Evolutionary conservation across 768 basidiomycete species (phyloP).

Genomic region (Lyophyllum semitale): DNA sequence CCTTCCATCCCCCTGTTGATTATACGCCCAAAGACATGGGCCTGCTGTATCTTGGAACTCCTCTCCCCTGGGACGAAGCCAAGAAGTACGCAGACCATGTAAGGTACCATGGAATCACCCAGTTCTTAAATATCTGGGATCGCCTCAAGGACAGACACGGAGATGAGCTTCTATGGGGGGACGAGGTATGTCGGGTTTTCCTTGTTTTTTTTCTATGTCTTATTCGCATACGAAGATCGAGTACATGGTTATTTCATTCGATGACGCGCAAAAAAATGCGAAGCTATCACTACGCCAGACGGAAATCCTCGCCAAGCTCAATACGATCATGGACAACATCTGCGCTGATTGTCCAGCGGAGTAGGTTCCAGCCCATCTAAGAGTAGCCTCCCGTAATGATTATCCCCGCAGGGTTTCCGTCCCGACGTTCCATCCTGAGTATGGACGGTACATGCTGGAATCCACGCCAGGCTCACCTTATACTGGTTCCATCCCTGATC

Average conservation of each 20-base stretch:
- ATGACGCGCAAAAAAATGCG: constrained; percentile 77
- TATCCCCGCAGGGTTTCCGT: constrained; percentile 60
- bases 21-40: constrained; percentile 61
- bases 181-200: constrained; percentile 72
- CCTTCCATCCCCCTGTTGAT: not conserved
- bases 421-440: constrained; percentile 96
- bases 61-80: constrained; percentile 88
- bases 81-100: constrained; percentile 89
- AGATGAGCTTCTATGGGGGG: constrained; percentile 95
- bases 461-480: constrained; percentile 97
- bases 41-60: constrained; percentile 89
- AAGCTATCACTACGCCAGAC: constrained; percentile 92
- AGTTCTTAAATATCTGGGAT: constrained; percentile 94
- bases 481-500: constrained; percentile 81
- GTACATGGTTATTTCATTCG: constrained; percentile 91
- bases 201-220: constrained; percentile 2
- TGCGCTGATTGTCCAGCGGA: constrained; percentile 57
- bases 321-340: constrained; percentile 66
- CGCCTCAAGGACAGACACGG: constrained; percentile 87
- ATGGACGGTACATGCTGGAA: constrained; percentile 98
- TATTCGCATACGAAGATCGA: constrained; percentile 65
- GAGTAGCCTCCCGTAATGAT: constrained; percentile 1
- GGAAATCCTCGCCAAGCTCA: constrained; percentile 86
- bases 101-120: constrained; percentile 88
- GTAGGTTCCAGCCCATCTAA: constrained; percentile 39